Evolutionary conservation across 2,329 filamentous ascomycete species (phyloP).

Genomic region (Pseudogymnoascus destructans): DNA sequence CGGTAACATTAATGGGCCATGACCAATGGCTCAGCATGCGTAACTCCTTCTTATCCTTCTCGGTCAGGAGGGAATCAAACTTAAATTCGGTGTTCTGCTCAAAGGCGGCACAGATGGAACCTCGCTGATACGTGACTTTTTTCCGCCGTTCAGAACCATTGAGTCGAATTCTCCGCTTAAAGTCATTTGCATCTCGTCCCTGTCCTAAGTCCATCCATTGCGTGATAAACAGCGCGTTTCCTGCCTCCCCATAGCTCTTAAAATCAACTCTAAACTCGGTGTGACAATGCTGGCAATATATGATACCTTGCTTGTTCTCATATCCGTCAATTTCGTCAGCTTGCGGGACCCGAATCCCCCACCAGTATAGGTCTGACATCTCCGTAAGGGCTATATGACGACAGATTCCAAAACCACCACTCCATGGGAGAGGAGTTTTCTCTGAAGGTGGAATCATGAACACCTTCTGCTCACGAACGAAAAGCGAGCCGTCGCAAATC

Average conservation of each 20-base stretch:
- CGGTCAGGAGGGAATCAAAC: slow-evolving; percentile 13
- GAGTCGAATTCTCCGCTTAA: slow-evolving; percentile 12
- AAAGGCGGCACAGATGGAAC: slow-evolving; percentile 15
- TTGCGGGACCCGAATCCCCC: slow-evolving; percentile 9
- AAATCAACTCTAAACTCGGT: slow-evolving; percentile 16
- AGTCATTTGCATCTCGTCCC: slow-evolving; percentile 10
- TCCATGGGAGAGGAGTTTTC: slow-evolving; percentile 8
- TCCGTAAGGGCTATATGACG: slow-evolving; percentile 8
- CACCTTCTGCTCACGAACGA: slow-evolving; percentile 11
- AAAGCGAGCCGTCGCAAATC: neutral
- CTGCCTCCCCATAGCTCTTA: slow-evolving; percentile 12
- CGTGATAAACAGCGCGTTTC: slow-evolving; percentile 15
- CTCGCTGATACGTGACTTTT: slow-evolving; percentile 11
- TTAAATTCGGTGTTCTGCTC: slow-evolving; percentile 12
- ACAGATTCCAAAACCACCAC: slow-evolving; percentile 9
- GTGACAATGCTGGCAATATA: slow-evolving; percentile 13
- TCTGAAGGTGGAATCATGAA: slow-evolving; percentile 11
- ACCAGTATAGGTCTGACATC: neutral
- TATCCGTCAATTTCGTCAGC: slow-evolving; percentile 10
- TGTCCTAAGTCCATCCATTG: slow-evolving; percentile 15
- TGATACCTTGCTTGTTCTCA: slow-evolving; percentile 13
- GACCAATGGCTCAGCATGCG: slow-evolving; percentile 10
- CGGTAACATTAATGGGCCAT: slow-evolving; percentile 10
- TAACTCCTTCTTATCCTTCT: slow-evolving; percentile 13
- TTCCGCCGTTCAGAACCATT: neutral